Evolutionary conservation across 1,284 basidiomycete genomes (phyloP).

Genomic region (Cryptococcus sp.): DNA sequence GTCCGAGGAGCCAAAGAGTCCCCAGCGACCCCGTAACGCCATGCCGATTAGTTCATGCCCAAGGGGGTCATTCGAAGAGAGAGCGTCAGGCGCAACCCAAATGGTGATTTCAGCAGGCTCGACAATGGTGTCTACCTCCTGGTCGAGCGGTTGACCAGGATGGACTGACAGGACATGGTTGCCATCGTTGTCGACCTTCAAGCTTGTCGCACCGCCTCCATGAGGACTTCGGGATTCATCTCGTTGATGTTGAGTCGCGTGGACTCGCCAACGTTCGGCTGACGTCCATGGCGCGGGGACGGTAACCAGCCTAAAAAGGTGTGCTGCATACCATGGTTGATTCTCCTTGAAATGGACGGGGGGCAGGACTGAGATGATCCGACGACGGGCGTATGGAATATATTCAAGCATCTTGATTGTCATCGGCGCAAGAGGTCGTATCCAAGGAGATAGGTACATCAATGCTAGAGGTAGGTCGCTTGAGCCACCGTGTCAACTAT

Average conservation of each 20-base stretch:
- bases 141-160: constrained; percentile 16
- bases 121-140: constrained; percentile 24
- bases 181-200: constrained; percentile 5
- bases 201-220: background rate
- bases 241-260: constrained; percentile 2
- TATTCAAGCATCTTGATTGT: constrained; percentile 23
- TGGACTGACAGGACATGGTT: background rate
- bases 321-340: constrained; percentile 14
- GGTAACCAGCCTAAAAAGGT: constrained; percentile 31
- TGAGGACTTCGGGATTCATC: background rate
- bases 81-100: constrained; percentile 26
- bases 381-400: constrained; percentile 37
- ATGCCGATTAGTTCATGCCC: constrained; percentile 29
- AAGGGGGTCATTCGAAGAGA: constrained; percentile 1
- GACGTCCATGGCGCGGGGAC: constrained; percentile 36
- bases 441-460: constrained; percentile 1
- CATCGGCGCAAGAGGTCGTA: constrained; percentile 1
- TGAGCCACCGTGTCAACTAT: background rate
- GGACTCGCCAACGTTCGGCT: constrained; percentile 36
- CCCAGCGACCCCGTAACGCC: constrained; percentile 46
- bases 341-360: background rate
- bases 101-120: constrained; percentile 29
- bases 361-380: constrained; percentile 21
- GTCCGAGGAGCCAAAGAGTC: constrained; percentile 26
- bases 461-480: constrained; percentile 2